A percentile compares a stretch with the other conserved stretches of the same genome.
These are phyloP conservation scores for Eucalyptus cladocalyx DNA, from an alignment of 345 rosid species.

Conservation along the genomic window DNA sequence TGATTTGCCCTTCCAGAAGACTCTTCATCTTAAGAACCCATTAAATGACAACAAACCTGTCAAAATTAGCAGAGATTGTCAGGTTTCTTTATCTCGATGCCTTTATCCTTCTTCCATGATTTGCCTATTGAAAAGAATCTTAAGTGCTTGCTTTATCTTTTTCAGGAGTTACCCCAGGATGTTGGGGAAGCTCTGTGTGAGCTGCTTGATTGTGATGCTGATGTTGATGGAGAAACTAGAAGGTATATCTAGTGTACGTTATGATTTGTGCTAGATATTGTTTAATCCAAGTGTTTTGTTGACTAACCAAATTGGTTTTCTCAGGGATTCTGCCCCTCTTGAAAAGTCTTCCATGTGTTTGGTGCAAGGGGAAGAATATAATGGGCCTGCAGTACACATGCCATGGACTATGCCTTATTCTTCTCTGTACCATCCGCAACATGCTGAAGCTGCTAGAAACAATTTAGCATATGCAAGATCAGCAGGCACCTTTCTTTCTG, in stretches of 20 bases:
- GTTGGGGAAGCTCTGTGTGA: slow-evolving; percentile 91
- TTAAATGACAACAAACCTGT: slow-evolving; percentile 90
- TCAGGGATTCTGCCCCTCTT: slow-evolving; percentile 3
- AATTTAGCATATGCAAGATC: slow-evolving; percentile 31
- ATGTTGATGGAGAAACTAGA: slow-evolving; percentile 25
- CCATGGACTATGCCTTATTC: slow-evolving; percentile 39
- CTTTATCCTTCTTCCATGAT: not conserved
- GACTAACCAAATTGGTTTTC: not conserved
- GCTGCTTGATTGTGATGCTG: slow-evolving; percentile 60
- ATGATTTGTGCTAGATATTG: not conserved
- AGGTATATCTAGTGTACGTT: slow-evolving; percentile 16
- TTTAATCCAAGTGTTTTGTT: not conserved
- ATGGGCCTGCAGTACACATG: slow-evolving; percentile 11
- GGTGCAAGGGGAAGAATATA: slow-evolving; percentile 43
- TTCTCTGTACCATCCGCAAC: slow-evolving; percentile 39
- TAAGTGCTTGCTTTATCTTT: not conserved
- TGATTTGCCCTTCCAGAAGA: slow-evolving; percentile 90
- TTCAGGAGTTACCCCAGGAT: slow-evolving; percentile 78
- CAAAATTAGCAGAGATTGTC: slow-evolving; percentile 97
- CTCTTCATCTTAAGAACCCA: slow-evolving; percentile 92
- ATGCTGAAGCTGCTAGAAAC: slow-evolving; percentile 40
- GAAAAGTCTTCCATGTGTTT: slow-evolving; percentile 30
- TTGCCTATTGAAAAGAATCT: not conserved
- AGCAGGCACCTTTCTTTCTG: slow-evolving; percentile 16
- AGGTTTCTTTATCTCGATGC: slow-evolving; percentile 29